Base-by-base conservation (phyloP, 2,329 filamentous ascomycete species). In the Clonostachys rhizophaga region DNA sequence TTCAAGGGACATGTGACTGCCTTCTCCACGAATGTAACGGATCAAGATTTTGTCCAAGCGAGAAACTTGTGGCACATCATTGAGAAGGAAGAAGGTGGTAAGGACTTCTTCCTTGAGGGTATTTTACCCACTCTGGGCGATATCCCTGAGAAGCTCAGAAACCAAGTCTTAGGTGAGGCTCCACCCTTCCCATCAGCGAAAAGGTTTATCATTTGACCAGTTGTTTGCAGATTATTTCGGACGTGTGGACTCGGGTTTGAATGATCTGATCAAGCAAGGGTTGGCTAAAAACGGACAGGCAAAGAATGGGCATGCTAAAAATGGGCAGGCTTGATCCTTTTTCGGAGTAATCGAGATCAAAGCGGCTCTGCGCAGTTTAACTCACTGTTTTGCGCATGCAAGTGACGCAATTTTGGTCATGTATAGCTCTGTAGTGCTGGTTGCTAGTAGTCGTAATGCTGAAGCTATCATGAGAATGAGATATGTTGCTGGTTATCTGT, bases 31-130 rank as follows among this genome's bases (percentile, higher is more conserved):
- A 44, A 43, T 0, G 9, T 54, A 5, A 45, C n/a, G 0, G 52
- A 54, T 5, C 48, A 53, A 36, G 57, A 59, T n/a, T 59, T 55
- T 49, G 47, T 39, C 13, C 56, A 59, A 40, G 50, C 57, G 2
- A 45, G 50, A 7, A 45, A 51, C 8, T 51, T 59, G 4, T 59
- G 55, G 56, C n/a, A 49, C 3, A 58, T 58, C 0, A 58, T 57
- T 1, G 50, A 52, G 20, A 47, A 46, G 1, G 58, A 56, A n/a
- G 14, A 46, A 6, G 40, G 48, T 1, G 55, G 49, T 0, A 46
- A 54, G 6, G 50, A 53, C 1, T 53, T 58, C 40, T 55, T 58
- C 18, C 37, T 58, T 7, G 48, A 54, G 6, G 58, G 58, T 0
- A 53, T 58, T 2, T 35, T 55, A 13, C 53, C 53, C 0, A 54